A percentile compares a stretch with the other conserved stretches of the same genome.
These are phyloP conservation scores for Limonium bicolor DNA, from an alignment of 148 eudicot genomes.

Conservation along the genomic window DNA sequence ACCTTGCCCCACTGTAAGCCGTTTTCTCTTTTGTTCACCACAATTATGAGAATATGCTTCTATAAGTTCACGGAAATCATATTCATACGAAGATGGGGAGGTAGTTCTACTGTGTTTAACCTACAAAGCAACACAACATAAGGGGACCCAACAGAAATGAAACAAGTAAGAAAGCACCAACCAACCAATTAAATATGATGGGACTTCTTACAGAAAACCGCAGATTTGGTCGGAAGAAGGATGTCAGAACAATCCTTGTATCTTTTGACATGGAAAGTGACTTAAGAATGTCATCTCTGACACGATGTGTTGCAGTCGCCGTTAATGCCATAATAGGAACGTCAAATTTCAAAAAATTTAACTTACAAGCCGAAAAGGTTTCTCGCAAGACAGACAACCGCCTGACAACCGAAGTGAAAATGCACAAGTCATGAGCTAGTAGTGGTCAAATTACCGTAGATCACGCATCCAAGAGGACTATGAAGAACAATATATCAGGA, in stretches of 20 bases:
- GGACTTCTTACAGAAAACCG: constrained; percentile 49
- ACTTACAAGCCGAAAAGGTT: constrained; percentile 32
- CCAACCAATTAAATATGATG: no score
- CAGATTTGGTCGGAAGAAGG: constrained; percentile 88
- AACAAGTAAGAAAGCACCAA: neutral
- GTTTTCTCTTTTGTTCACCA: constrained; percentile 9
- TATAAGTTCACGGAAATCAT: constrained; percentile 57
- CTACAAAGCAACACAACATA: constrained; percentile 24
- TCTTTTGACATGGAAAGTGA: constrained; percentile 53
- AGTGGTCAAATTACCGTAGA: no score
- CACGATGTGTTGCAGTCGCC: constrained; percentile 75
- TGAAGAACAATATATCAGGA: no score
- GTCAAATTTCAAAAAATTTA: constrained; percentile 49
- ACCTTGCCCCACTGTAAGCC: constrained; percentile 10
- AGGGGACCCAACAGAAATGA: constrained; percentile 2
- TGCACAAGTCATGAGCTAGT: neutral
- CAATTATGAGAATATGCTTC: constrained; percentile 31
- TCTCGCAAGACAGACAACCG: constrained; percentile 60
- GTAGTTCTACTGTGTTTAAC: constrained; percentile 55
- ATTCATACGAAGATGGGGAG: constrained; percentile 31
- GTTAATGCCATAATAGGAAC: constrained; percentile 95
- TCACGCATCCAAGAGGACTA: no score
- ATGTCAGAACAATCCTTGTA: constrained; percentile 54
- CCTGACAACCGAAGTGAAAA: constrained; percentile 22
- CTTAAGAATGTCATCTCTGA: constrained; percentile 71